Base-by-base conservation (phyloP, 1,284 basidiomycete species). In the Pascua guehoae region DNA sequence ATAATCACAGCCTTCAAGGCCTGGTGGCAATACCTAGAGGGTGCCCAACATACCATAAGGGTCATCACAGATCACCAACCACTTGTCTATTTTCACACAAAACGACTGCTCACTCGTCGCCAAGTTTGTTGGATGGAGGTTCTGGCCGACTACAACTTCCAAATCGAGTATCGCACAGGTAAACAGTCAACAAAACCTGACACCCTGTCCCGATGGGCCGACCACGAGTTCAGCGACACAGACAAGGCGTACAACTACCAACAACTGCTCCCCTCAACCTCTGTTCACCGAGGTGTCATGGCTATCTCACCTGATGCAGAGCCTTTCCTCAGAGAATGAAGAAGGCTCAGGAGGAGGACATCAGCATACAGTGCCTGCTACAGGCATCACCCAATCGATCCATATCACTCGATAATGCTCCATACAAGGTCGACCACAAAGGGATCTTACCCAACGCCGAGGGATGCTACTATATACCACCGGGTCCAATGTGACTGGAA, bases 61-160 rank as follows among this genome's bases (percentile, higher is more conserved):
- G 68, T 82, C 37, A 62, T 70, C 47, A 77, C 78, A 0, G 79
- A 84, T 61, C 81, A 84, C 58, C 71, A 75, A 15, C 81, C 81
- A 56, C 73, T 83, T 0, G 66, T 68, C 12, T 81, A 80, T 51
- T 83, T 78, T 66, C 49, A 61, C 15, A 59, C 75, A 0, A 44
- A 59, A 11, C 68, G 78, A 32, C 69, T 76, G 5, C 66, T 83
- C 0, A 81, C 72, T 39, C 58, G 68, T 0, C 53, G 74, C 10
- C 79, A 83, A 63, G 78, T 75, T 0, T 61, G 75, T 1, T 83
- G 79, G 81, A 60, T 64, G 0, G 46, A 72, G 0, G 57, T 68
- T 16, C 61, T 83, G 0, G 51, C 71, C 0, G 45, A 74, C 12
- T 81, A 70, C 57, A 59, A 81, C 47, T 79, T 79, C 58, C 53